phyloP scores from a whole-genome alignment of 1,139 yeast genomes.

The Ogataea hybrid region DNA sequence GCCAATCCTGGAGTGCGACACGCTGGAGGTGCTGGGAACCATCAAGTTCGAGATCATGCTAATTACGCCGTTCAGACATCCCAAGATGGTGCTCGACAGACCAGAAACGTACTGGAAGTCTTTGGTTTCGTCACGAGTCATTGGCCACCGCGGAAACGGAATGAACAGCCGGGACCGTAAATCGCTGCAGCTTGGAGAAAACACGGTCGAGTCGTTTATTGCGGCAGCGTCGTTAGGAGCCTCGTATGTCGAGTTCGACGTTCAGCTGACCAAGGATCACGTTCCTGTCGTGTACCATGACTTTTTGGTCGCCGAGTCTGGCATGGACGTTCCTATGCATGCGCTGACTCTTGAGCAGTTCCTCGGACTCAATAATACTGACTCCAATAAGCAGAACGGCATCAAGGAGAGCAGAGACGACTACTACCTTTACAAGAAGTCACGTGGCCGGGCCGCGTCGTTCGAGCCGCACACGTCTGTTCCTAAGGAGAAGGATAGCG shows the following conservation, averaged over 20 bases:
- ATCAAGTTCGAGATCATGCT: constrained; percentile 73
- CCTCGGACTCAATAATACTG: constrained; percentile 52
- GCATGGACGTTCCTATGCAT: constrained; percentile 97
- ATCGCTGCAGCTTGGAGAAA: constrained; percentile 91
- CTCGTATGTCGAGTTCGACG: constrained; percentile 92
- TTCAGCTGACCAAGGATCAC: constrained; percentile 89
- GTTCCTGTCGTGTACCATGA: constrained; percentile 96
- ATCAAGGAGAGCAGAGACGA: constrained; percentile 31
- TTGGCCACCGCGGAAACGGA: constrained; percentile 96
- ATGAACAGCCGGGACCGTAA: constrained; percentile 69
- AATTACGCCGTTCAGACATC: constrained; percentile 73
- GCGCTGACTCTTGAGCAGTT: constrained; percentile 88
- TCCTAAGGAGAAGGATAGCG: constrained; percentile 8
- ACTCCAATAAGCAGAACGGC: constrained; percentile 20
- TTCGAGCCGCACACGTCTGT: constrained; percentile 14
- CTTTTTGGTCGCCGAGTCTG: constrained; percentile 92
- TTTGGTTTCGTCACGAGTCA: constrained; percentile 82
- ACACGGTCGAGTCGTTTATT: constrained; percentile 91
- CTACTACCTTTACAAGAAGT: constrained; percentile 24
- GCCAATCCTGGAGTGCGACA: constrained; percentile 75
- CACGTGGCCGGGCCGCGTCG: constrained; percentile 28
- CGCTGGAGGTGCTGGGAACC: constrained; percentile 74
- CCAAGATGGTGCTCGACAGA: constrained; percentile 62
- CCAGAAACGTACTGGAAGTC: constrained; percentile 93
- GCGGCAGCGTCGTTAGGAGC: constrained; percentile 97